Percentiles rank a stretch among this genome's conserved stretches.
These are phyloP conservation scores for Pyrenochaeta sp. DNA, from an alignment of 2,329 filamentous ascomycete species.

Conservation along the genomic window DNA sequence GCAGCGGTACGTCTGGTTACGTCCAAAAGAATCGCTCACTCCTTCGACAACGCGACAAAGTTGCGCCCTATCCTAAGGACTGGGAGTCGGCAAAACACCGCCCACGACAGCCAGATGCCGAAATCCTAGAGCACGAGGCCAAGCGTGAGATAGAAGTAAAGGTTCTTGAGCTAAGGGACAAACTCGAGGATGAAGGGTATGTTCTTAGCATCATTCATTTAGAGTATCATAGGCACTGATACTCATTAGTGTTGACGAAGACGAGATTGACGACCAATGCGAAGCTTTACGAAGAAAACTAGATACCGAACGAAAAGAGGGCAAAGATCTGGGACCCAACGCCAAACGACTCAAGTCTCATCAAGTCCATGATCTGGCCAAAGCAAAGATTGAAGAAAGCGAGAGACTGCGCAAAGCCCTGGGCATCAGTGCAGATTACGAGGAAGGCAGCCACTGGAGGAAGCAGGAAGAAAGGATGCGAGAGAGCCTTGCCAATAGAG, in stretches of 20 bases:
- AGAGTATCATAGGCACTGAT: slow-evolving; percentile 15
- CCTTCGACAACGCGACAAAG: slow-evolving; percentile 82
- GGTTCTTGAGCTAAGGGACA: slow-evolving; percentile 87
- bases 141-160: slow-evolving; percentile 92
- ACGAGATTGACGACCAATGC: slow-evolving; percentile 85
- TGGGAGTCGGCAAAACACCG: slow-evolving; percentile 74
- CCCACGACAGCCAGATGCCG: slow-evolving; percentile 86
- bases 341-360: slow-evolving; percentile 79
- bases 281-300: slow-evolving; percentile 72
- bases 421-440: slow-evolving; percentile 84
- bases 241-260: slow-evolving; percentile 74
- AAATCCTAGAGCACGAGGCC: slow-evolving; percentile 92
- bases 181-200: slow-evolving; percentile 88
- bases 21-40: slow-evolving; percentile 95
- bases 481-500: slow-evolving; percentile 53
- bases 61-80: slow-evolving; percentile 78
- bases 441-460: slow-evolving; percentile 87
- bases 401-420: slow-evolving; percentile 86
- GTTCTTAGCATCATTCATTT: slow-evolving; percentile 27
- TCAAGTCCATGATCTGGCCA: slow-evolving; percentile 94
- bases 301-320: slow-evolving; percentile 53
- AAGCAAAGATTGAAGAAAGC: slow-evolving; percentile 95
- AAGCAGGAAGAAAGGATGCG: slow-evolving; percentile 76
- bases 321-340: slow-evolving; percentile 46
- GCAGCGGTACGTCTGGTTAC: slow-evolving; percentile 95